Base-by-base conservation (phyloP, 2,329 filamentous ascomycete species). In the Claviceps spartinae region DNA sequence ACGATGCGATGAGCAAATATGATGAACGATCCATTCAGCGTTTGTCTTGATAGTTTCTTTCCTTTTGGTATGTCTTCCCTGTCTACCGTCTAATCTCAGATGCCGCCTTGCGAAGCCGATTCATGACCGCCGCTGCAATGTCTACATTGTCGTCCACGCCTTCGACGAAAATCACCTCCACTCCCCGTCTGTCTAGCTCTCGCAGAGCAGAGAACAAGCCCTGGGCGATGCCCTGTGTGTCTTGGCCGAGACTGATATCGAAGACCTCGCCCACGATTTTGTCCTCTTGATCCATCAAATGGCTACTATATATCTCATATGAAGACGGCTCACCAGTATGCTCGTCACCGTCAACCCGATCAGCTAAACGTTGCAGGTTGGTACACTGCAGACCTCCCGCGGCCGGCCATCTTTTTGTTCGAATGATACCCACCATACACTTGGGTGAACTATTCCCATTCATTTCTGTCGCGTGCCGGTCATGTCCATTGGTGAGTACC, bases 101-200 rank as follows among this genome's bases (percentile, higher is more conserved):
- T 24, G 86, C 86, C 52, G 86, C 86, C 70, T 91, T 91, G 57
- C 86, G 78, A 53, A 91, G 73, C 58, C 86, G 76, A 62, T 91
- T 91, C 85, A 91, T 90, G 58, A 91, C 82, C 24, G 86, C 93
- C 24, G 88, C 87, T 20, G 89, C 88, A 59, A 93, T 83, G 63
- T 93, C 86, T 36, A 85, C 82, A 54, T 85, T 81, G 54, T 86
- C 85, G 55, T 81, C 74, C 53, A 96, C 86, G 2, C 91, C 91
- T 65, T 98, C 93, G 11, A 97, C 88, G 59, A 90, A 86, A 50
- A 98, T 96, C 20, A 85, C 75, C 63, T 93, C 83, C 4, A 88
- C 88, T 34, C 82, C 79, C 56, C 81, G 75, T 60, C 83, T 79
- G 65, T 98, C 93, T 56, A 98, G 76, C 59, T 90, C 86, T 50